A percentile compares a stretch with the other conserved stretches of the same genome.
phyloP scores from a whole-genome alignment of 2,329 filamentous ascomycete species.

The Botrytis tulipae region DNA sequence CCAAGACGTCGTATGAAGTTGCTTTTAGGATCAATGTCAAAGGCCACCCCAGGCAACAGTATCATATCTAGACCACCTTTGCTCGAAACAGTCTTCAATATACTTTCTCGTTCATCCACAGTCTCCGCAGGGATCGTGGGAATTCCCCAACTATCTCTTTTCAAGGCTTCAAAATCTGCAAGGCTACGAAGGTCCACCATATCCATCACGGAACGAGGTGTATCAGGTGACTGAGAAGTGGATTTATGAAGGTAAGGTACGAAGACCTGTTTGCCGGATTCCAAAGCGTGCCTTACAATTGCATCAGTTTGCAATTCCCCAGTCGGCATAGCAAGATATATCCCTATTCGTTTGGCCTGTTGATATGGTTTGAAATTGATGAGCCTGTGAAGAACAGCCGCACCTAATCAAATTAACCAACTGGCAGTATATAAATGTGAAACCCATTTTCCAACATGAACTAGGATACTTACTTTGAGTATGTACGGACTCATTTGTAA shows the following conservation, averaged over 20 bases:
- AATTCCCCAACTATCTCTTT: constrained; percentile 87
- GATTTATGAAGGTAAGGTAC: constrained; percentile 81
- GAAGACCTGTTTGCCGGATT: constrained; percentile 78
- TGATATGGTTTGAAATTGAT: constrained; percentile 70
- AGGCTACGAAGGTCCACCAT: constrained; percentile 79
- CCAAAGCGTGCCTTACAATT: constrained; percentile 79
- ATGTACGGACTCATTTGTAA: constrained; percentile 61
- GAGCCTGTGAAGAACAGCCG: constrained; percentile 62
- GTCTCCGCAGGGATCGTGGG: constrained; percentile 73
- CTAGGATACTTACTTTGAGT: constrained; percentile 63
- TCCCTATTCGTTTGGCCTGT: constrained; percentile 70
- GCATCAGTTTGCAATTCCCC: constrained; percentile 81
- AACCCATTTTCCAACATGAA: not conserved
- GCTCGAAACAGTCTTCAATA: constrained; percentile 58
- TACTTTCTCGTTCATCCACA: constrained; percentile 65
- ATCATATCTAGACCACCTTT: constrained; percentile 72
- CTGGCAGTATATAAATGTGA: constrained; percentile 22
- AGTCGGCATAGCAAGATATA: constrained; percentile 91
- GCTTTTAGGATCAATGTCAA: constrained; percentile 60
- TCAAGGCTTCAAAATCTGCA: constrained; percentile 73
- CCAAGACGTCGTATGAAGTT: constrained; percentile 71
- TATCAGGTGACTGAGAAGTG: constrained; percentile 37
- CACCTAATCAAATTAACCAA: constrained; percentile 49
- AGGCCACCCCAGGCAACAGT: constrained; percentile 89
- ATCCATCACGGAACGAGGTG: constrained; percentile 77